Evolutionary conservation across 768 basidiomycete genomes (phyloP).

Genomic region (Kwoniella bestiolae): DNA sequence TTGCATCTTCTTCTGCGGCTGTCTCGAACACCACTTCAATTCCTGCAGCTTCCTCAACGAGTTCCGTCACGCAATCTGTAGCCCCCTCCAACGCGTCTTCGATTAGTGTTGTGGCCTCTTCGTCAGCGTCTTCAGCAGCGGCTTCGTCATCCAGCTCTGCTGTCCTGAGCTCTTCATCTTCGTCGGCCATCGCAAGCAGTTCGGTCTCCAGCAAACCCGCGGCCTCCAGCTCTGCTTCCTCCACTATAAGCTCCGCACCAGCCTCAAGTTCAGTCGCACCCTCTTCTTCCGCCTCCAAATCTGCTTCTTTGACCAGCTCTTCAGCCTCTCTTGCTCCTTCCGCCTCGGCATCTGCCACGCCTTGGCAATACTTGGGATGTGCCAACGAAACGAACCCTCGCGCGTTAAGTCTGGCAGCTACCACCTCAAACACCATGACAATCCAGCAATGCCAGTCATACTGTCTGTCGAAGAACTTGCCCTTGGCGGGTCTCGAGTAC

Average conservation of each 20-base stretch:
- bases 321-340: constrained; percentile 6
- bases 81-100: background rate
- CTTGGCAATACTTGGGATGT: constrained; percentile 29
- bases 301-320: constrained; percentile 7
- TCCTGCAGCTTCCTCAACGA: constrained; percentile 4
- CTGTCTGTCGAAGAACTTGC: constrained; percentile 32
- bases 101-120: background rate
- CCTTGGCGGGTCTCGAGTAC: constrained; percentile 28
- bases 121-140: background rate
- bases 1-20: constrained; percentile 2
- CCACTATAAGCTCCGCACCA: constrained; percentile 3
- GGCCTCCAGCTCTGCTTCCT: constrained; percentile 2
- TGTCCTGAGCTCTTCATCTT: background rate
- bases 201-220: background rate
- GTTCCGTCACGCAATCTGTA: background rate
- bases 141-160: background rate
- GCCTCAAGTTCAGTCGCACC: constrained; percentile 2
- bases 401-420: constrained; percentile 36
- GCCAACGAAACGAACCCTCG: constrained; percentile 35
- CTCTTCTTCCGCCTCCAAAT: constrained; percentile 5
- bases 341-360: constrained; percentile 10
- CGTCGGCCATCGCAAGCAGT: constrained; percentile 5
- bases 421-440: constrained; percentile 32
- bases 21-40: constrained; percentile 1
- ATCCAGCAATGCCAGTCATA: constrained; percentile 23